These are phyloP conservation scores for Hypoxylon sp. DNA, from an alignment of 2,329 filamentous ascomycete genomes.

Conservation along the genomic window DNA sequence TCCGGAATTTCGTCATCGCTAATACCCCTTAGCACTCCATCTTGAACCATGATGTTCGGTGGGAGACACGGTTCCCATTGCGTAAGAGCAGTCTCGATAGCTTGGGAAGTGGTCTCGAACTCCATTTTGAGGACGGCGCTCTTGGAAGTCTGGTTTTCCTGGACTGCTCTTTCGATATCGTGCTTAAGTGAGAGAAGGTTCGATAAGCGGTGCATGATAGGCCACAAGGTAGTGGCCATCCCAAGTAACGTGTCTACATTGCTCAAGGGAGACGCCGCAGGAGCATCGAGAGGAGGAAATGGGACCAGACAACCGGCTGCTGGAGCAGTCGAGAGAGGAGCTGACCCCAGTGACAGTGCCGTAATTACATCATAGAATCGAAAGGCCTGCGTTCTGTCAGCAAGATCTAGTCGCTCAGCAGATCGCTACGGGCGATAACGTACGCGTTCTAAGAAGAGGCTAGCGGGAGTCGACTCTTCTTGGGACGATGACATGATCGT, in stretches of 20 bases:
- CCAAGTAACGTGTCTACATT: constrained; percentile 73
- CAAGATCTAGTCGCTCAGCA: constrained; percentile 6
- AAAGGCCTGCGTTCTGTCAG: constrained; percentile 66
- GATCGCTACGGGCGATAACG: constrained; percentile 9
- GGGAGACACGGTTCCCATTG: constrained; percentile 70
- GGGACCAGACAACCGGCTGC: constrained; percentile 63
- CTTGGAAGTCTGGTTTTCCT: constrained; percentile 60
- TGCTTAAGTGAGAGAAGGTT: constrained; percentile 68
- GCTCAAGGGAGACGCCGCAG: constrained; percentile 61
- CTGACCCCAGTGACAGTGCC: constrained; percentile 72
- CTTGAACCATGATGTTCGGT: constrained; percentile 54
- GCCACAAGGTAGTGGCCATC: constrained; percentile 74
- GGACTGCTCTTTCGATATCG: constrained; percentile 64
- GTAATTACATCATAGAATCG: constrained; percentile 77
- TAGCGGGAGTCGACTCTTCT: constrained; percentile 64
- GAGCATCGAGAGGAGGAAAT: constrained; percentile 63
- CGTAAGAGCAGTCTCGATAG: constrained; percentile 69
- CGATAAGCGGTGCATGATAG: constrained; percentile 73
- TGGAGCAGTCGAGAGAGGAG: constrained; percentile 67
- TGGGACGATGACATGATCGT: constrained; percentile 69
- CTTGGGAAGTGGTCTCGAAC: constrained; percentile 66
- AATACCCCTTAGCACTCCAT: constrained; percentile 42
- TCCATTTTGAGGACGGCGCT: constrained; percentile 65
- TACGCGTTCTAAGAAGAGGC: constrained; percentile 72
- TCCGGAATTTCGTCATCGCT: constrained; percentile 52